A percentile compares a stretch with the other conserved stretches of the same genome.
These are phyloP conservation scores for Brassica incana DNA, from an alignment of 345 rosid species.

Conservation along the genomic window DNA sequence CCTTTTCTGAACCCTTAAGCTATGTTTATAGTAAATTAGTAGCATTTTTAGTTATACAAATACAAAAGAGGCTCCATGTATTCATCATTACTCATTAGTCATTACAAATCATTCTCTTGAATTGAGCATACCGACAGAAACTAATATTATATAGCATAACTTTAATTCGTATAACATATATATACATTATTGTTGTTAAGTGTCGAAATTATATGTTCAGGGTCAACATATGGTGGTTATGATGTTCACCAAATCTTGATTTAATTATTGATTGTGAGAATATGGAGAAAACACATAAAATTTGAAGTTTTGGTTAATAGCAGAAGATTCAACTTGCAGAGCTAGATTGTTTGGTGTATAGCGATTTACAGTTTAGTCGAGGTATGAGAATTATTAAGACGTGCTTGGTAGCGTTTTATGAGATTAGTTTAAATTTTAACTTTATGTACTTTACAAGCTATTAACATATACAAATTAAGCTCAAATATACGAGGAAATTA, in stretches of 20 bases:
- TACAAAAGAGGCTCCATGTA: conserved; percentile 8
- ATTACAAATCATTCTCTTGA: conserved; percentile 23
- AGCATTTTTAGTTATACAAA: neutral
- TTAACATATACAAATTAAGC: neutral
- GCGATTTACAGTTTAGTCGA: neutral
- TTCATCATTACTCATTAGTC: conserved; percentile 17
- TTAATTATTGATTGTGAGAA: neutral
- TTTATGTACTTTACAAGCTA: conserved; percentile 5
- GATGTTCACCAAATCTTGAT: conserved; percentile 19
- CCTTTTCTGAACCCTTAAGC: neutral
- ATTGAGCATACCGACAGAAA: conserved; percentile 19
- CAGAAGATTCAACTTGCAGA: neutral
- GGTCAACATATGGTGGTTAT: conserved; percentile 29
- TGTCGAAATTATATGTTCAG: neutral
- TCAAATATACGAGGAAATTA: neutral
- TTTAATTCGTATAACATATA: neutral
- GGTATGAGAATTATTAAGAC: neutral
- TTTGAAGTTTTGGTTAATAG: neutral
- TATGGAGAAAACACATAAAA: neutral
- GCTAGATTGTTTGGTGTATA: neutral
- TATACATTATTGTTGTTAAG: neutral
- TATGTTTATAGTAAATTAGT: neutral
- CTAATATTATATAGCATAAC: neutral
- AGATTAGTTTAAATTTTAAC: neutral
- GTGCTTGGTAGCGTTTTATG: neutral